These are phyloP conservation scores for Hermanozyma aechmeae DNA, from an alignment of 805 yeast genomes.

Conservation along the genomic window DNA sequence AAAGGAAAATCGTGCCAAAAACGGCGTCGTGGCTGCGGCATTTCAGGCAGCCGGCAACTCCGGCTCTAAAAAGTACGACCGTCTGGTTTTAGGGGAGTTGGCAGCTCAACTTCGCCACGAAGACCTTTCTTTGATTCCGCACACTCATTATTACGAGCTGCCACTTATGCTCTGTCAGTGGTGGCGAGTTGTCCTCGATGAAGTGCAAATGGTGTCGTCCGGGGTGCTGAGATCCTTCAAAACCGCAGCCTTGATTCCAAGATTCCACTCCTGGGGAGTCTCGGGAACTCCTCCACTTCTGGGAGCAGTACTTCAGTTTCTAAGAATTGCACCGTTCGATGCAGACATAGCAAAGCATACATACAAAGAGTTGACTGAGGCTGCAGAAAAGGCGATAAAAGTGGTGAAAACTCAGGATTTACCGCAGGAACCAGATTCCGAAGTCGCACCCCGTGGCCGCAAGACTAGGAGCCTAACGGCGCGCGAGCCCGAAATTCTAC, in stretches of 20 bases:
- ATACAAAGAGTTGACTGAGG: constrained; percentile 26
- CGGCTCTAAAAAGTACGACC: constrained; percentile 5
- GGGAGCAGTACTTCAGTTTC: constrained; percentile 58
- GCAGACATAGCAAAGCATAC: constrained; percentile 27
- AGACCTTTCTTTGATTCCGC: constrained; percentile 5
- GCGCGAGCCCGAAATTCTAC: too few relatives aligned
- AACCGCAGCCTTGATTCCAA: constrained; percentile 70
- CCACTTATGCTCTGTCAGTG: constrained; percentile 78
- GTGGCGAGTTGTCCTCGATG: constrained; percentile 87
- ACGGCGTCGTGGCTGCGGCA: too few relatives aligned
- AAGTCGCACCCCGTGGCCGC: too few relatives aligned
- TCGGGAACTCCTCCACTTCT: constrained; percentile 89
- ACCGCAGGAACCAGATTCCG: too few relatives aligned
- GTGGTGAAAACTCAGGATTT: too few relatives aligned
- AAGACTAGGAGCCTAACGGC: too few relatives aligned
- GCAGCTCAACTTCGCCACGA: constrained; percentile 5
- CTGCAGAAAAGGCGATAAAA: constrained; percentile 3
- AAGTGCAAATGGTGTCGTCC: constrained; percentile 84
- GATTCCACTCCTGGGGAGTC: constrained; percentile 93
- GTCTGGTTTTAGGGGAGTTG: constrained; percentile 6
- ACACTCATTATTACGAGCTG: constrained; percentile 43
- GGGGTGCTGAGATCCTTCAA: constrained; percentile 69
- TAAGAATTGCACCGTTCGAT: constrained; percentile 59
- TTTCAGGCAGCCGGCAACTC: not conserved
- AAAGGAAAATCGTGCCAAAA: not conserved